Conservation (phyloP, 306 rosid genomes). For the Sindora glabra region DNA sequence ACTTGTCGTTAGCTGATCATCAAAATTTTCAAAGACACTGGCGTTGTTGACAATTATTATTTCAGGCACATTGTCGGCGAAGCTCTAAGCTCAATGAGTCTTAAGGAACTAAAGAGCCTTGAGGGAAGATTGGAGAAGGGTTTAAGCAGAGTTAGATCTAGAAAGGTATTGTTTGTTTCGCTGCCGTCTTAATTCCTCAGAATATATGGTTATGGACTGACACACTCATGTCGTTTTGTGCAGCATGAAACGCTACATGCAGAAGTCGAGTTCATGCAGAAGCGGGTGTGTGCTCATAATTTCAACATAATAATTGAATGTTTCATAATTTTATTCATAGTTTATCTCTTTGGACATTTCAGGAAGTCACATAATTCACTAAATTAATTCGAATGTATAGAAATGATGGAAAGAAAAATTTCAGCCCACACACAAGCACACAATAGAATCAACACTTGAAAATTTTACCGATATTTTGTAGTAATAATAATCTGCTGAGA, state of each 20-base stretch:
- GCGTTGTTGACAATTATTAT: no score
- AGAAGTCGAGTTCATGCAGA: constrained; percentile 90
- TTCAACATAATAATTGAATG: no score
- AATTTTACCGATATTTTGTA: neutral
- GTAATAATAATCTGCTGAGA: neutral
- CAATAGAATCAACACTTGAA: no score
- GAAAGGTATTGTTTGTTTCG: constrained; percentile 43
- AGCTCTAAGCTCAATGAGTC: constrained; percentile 59
- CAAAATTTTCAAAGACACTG: neutral
- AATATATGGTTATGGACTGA: constrained; percentile 4
- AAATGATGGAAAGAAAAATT: no score
- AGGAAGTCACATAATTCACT: neutral
- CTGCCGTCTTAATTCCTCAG: no score
- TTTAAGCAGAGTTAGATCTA: constrained; percentile 76
- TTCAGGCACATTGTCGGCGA: constrained; percentile 88
- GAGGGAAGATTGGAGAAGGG: constrained; percentile 96
- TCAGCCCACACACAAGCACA: no score
- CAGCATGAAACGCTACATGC: constrained; percentile 80
- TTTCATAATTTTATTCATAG: neutral
- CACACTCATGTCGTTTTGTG: neutral
- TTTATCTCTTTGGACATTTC: neutral
- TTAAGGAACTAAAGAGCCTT: constrained; percentile 77
- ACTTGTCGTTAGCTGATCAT: neutral
- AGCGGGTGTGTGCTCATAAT: constrained; percentile 50
- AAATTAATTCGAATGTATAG: no score